A percentile compares a stretch with the other conserved stretches of the same genome.
Evolutionary conservation across 495 filamentous ascomycete genomes (phyloP).

Genomic region (Lasiosphaeria miniovina): DNA sequence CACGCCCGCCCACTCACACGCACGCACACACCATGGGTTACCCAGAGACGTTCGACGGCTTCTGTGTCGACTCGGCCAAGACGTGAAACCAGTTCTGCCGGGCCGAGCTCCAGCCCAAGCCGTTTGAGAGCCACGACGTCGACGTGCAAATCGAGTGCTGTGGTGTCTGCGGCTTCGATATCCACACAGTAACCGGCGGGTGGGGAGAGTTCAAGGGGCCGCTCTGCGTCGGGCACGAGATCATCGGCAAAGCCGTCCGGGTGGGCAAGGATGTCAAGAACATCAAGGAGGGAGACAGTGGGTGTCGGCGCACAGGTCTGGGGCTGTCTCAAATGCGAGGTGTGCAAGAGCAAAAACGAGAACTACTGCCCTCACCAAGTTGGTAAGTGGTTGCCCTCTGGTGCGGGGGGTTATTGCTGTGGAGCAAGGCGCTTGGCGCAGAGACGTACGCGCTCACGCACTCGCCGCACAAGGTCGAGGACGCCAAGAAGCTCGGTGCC

Average conservation of each 20-base stretch:
- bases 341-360: conserved; percentile 57
- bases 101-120: conserved; percentile 69
- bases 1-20: background rate
- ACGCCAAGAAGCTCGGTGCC: conserved; percentile 61
- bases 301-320: conserved; percentile 77
- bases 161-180: conserved; percentile 76
- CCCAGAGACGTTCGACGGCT: conserved; percentile 74
- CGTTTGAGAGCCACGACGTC: conserved; percentile 70
- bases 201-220: conserved; percentile 67
- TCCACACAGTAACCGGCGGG: conserved; percentile 73
- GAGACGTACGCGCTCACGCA: conserved; percentile 67
- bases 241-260: conserved; percentile 67
- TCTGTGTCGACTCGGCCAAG: conserved; percentile 37
- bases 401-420: conserved; percentile 24
- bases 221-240: conserved; percentile 73
- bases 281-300: conserved; percentile 71
- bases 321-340: conserved; percentile 59
- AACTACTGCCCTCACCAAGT: conserved; percentile 71
- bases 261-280: conserved; percentile 51
- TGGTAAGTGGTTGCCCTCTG: conserved; percentile 11
- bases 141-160: conserved; percentile 63
- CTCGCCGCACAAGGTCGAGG: conserved; percentile 53
- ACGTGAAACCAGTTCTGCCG: conserved; percentile 27
- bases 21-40: conserved; percentile 57
- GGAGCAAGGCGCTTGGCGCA: conserved; percentile 63